Evolutionary conservation across 768 basidiomycete species (phyloP).

Genomic region (Russula sp.): DNA sequence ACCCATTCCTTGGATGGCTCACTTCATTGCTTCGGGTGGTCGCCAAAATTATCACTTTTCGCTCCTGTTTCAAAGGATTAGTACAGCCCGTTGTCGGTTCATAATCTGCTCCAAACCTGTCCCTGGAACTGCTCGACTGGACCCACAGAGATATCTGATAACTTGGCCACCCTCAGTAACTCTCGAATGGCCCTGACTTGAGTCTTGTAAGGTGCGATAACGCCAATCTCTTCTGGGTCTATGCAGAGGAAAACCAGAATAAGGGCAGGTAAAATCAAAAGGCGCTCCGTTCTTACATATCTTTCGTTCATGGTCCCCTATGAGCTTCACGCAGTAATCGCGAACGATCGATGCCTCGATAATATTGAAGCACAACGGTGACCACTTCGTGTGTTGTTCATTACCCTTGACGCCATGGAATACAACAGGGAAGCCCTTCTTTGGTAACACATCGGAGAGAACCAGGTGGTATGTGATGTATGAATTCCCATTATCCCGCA

Average conservation of each 20-base stretch:
- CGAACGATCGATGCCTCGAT: slow-evolving; percentile 40
- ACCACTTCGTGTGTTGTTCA: slow-evolving; percentile 37
- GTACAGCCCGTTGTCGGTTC: neutral
- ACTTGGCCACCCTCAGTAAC: slow-evolving; percentile 28
- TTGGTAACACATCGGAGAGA: slow-evolving; percentile 35
- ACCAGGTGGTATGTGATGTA: slow-evolving; percentile 34
- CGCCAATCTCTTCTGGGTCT: slow-evolving; percentile 39
- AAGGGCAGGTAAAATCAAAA: neutral
- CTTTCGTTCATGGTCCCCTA: slow-evolving; percentile 33
- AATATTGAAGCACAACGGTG: slow-evolving; percentile 43
- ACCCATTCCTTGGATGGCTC: slow-evolving; percentile 31
- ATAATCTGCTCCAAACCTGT: slow-evolving; percentile 34
- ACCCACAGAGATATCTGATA: slow-evolving; percentile 37
- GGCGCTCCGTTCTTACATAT: slow-evolving; percentile 33
- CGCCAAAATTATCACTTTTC: slow-evolving; percentile 40
- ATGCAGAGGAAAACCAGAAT: neutral
- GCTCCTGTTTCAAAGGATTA: slow-evolving; percentile 34
- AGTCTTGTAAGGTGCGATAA: slow-evolving; percentile 43
- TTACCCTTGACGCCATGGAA: slow-evolving; percentile 39
- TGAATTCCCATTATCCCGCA: slow-evolving; percentile 35
- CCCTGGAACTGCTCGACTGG: slow-evolving; percentile 45
- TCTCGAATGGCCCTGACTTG: slow-evolving; percentile 39
- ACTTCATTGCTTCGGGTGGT: slow-evolving; percentile 38
- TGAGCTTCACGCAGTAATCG: slow-evolving; percentile 36
- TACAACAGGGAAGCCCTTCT: slow-evolving; percentile 35